Percentiles rank a stretch among this genome's conserved stretches.
Evolutionary conservation across 2,329 filamentous ascomycete species (phyloP).

Genomic region (Nakataea oryzae): DNA sequence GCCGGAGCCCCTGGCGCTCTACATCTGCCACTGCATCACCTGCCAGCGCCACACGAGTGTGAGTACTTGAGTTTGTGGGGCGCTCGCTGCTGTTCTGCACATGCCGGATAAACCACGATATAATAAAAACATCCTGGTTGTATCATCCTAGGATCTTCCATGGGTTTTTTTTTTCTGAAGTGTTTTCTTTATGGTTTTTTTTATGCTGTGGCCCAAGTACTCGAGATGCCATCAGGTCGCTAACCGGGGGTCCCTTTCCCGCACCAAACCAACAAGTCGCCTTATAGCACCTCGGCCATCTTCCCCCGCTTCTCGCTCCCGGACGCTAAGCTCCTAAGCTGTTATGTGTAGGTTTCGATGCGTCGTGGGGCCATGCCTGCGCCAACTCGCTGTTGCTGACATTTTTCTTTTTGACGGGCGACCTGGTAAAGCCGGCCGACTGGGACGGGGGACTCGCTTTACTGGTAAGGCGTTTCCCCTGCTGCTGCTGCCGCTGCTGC

Average conservation of each 20-base stretch:
- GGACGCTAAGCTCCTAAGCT: slow-evolving; percentile 33
- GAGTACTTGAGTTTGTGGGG: not conserved
- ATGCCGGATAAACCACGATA: no score
- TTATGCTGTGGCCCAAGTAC: no score
- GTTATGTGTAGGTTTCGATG: slow-evolving; percentile 37
- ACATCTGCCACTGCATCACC: slow-evolving; percentile 13
- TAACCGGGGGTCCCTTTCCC: not conserved
- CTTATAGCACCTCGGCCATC: slow-evolving; percentile 60
- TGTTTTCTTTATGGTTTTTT: no score
- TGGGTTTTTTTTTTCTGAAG: not conserved
- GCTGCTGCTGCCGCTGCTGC: not conserved
- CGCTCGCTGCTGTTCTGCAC: no score
- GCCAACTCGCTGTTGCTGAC: not conserved
- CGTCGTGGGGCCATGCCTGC: no score
- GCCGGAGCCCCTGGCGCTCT: slow-evolving; percentile 10
- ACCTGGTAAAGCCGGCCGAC: slow-evolving; percentile 40
- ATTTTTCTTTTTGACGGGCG: not conserved
- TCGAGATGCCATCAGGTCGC: no score
- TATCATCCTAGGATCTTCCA: no score
- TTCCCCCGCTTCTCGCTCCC: slow-evolving; percentile 57
- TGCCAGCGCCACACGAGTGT: slow-evolving; percentile 11
- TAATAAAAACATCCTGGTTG: no score
- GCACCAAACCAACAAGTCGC: slow-evolving; percentile 16
- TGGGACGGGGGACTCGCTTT: slow-evolving; percentile 42
- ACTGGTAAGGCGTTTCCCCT: slow-evolving; percentile 33